Percentiles rank a stretch among this genome's conserved stretches.
Evolutionary conservation across 345 rosid genomes (phyloP).

Genomic region (Eucalyptus melliodora): DNA sequence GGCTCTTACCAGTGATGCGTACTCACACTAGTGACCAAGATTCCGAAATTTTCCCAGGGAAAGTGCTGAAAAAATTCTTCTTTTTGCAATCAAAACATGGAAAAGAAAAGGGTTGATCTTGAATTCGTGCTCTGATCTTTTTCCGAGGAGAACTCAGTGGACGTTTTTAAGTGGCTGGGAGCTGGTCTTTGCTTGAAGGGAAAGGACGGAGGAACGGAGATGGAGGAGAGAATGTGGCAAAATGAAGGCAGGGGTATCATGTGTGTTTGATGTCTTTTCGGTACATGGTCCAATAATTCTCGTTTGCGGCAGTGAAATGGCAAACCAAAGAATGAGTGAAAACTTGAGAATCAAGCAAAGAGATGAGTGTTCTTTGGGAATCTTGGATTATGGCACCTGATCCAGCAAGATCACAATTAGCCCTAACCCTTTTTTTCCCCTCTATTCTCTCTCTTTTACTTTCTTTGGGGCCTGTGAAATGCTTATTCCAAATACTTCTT

Average conservation of each 20-base stretch:
- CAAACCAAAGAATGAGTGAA: not conserved
- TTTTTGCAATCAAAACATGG: not conserved
- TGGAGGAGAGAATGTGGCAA: not conserved
- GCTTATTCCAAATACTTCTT: conserved; percentile 30
- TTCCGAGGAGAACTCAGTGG: not conserved
- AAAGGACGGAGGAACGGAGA: not conserved
- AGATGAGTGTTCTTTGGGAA: not conserved
- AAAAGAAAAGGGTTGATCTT: not conserved
- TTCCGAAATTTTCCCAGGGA: not conserved
- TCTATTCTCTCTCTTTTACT: not conserved
- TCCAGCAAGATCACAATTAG: conserved; percentile 20
- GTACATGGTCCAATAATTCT: not conserved
- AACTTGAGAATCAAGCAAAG: conserved; percentile 2
- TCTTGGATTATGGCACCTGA: conserved; percentile 12
- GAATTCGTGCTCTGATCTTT: not conserved
- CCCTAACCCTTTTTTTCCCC: not conserved
- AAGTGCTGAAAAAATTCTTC: not conserved
- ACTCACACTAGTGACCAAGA: not conserved
- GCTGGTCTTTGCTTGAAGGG: not conserved
- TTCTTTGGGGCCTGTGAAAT: not conserved
- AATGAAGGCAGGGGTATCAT: not conserved
- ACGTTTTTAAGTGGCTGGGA: not conserved
- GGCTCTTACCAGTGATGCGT: not conserved
- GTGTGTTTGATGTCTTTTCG: conserved; percentile 5
- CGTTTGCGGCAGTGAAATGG: not conserved